Evolutionary conservation across 2,329 filamentous ascomycete species (phyloP), one percentile per base, ranked within the genome.

Genomic region (Fusarium albidum): DNA sequence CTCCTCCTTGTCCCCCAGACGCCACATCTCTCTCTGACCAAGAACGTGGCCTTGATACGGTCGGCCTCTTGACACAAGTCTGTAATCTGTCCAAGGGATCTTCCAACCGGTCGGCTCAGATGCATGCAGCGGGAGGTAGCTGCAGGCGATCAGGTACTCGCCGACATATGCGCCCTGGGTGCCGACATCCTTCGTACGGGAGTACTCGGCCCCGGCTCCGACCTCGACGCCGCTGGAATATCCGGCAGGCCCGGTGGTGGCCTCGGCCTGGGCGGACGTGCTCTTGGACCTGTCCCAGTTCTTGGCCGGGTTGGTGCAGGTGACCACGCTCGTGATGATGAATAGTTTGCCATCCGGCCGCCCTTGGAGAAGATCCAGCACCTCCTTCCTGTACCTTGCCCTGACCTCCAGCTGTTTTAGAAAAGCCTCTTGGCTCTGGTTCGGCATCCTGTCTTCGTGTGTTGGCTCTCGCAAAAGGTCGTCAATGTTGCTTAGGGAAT

Each of bases 111-210:
- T n/a, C n/a, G n/a, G n/a, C n/a, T n/a, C n/a, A n/a, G n/a, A n/a
- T n/a, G 15, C 17, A 21, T n/a, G 13, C 13, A 17, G 18, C 3
- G 25, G 11, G 21, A 40, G 15, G 12, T 40, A 40, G 27, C 40
- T 45, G 12, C 48, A 51, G 6, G 33, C 34, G 6, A 51, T 45
- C 13, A 51, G 10, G 13, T 40, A 29, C 34, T 51, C 40, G 13
- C 48, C 48, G 3, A 26, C 26, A 9, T 45, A 51, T 9, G 27
- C 26, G 8, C 40, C 40, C 9, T 35, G 15, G 2, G 33, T 34
- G 11, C 48, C 40, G 14, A 32, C 17, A 12, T 39, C 40, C 5
- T 39, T 18, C 6, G 18, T 28, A 11, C 26, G 18, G 7, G 26
- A 31, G 11, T 39, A 39, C 6, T 9, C 11, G 8, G 28, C 34